Evolutionary conservation across 345 rosid species (phyloP).

Genomic region (Pistacia integerrima): DNA sequence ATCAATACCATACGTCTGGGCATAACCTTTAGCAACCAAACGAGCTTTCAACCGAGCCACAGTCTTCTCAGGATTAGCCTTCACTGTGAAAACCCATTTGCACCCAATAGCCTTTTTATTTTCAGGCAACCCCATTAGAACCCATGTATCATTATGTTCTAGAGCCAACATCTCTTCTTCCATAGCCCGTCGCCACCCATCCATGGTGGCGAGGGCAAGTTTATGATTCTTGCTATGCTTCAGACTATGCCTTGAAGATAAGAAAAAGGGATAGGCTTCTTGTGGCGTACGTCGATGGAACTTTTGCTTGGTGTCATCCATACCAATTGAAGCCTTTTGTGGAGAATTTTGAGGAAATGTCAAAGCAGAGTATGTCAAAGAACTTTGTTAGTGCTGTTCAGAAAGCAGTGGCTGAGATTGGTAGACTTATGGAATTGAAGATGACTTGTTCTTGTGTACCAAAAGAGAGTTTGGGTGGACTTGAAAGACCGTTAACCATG

Average conservation of each 20-base stretch:
- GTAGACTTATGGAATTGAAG: constrained; percentile 59
- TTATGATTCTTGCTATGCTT: constrained; percentile 71
- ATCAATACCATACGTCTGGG: too few relatives aligned
- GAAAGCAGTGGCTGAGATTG: constrained; percentile 62
- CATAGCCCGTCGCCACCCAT: too few relatives aligned
- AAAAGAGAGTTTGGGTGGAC: constrained; percentile 31
- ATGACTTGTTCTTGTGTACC: constrained; percentile 64
- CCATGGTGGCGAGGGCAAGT: constrained; percentile 99
- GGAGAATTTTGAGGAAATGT: constrained; percentile 64
- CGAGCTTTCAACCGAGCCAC: too few relatives aligned
- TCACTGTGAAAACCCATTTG: too few relatives aligned
- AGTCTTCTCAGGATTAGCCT: too few relatives aligned
- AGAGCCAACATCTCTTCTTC: too few relatives aligned
- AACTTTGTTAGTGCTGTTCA: constrained; percentile 54
- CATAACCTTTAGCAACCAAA: too few relatives aligned
- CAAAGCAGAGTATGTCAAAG: constrained; percentile 54
- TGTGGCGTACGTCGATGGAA: constrained; percentile 79
- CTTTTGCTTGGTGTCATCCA: constrained; percentile 89
- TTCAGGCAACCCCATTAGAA: too few relatives aligned
- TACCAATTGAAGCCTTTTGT: constrained; percentile 83
- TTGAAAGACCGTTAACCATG: constrained; percentile 38
- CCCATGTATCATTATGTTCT: too few relatives aligned
- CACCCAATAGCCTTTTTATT: too few relatives aligned
- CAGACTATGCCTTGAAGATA: constrained; percentile 62
- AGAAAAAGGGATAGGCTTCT: constrained; percentile 60